Percentiles rank a stretch among this genome's conserved stretches.
Evolutionary conservation across 345 rosid species (phyloP).

Genomic region (Corchorus capsularis): DNA sequence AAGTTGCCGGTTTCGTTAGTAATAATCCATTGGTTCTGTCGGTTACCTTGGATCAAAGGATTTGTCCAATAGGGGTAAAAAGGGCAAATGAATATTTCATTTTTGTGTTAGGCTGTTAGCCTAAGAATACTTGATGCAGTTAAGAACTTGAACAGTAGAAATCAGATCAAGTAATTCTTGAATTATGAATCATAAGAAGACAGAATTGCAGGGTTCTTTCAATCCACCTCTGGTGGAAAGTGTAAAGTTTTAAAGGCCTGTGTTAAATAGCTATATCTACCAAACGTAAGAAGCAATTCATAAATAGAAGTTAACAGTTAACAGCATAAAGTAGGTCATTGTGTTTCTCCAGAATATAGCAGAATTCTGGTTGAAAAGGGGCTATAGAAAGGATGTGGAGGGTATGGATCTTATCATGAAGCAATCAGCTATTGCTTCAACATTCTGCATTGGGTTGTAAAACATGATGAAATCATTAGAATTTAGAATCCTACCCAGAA

Average conservation of each 20-base stretch:
- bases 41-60: too few relatives aligned
- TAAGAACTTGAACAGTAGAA: too few relatives aligned
- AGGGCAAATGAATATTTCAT: too few relatives aligned
- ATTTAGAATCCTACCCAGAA: conserved; percentile 18
- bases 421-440: conserved; percentile 6
- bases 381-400: not conserved
- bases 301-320: not conserved
- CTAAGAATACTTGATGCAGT: too few relatives aligned
- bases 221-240: not conserved
- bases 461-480: not conserved
- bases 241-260: not conserved
- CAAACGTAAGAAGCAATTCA: conserved; percentile 2
- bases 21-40: too few relatives aligned
- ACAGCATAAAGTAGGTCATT: conserved; percentile 7
- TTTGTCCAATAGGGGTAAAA: too few relatives aligned
- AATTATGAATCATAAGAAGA: too few relatives aligned
- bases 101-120: too few relatives aligned
- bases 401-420: conserved; percentile 4
- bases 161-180: too few relatives aligned
- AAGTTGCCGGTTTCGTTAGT: too few relatives aligned
- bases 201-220: not conserved
- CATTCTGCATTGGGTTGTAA: conserved; percentile 7
- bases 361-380: conserved; percentile 11
- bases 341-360: not conserved
- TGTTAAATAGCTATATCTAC: not conserved